Evolutionary conservation across 129 eudicot species (phyloP).

Genomic region (Oenanthe sinensis): DNA sequence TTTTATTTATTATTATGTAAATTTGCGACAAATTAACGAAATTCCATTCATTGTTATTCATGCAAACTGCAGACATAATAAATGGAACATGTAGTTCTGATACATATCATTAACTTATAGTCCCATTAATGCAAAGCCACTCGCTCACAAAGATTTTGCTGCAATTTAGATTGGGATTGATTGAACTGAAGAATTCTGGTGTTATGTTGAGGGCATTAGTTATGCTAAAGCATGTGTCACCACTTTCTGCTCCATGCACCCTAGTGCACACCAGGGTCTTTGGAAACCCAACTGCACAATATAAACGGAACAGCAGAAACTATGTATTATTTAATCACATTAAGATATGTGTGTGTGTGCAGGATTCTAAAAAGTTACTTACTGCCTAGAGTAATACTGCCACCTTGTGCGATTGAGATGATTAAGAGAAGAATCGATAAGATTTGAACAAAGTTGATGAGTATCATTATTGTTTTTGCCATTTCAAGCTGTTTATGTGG

Average conservation of each 20-base stretch:
- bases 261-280: not conserved
- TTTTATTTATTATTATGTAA: not conserved
- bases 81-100: not conserved
- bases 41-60: not conserved
- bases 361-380: conserved; percentile 1
- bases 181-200: not conserved
- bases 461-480: conserved; percentile 12
- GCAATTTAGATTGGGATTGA: conserved; percentile 11
- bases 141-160: not conserved
- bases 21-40: not conserved
- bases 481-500: conserved; percentile 2
- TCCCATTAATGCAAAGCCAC: conserved; percentile 7
- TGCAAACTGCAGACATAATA: not conserved
- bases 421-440: conserved; percentile 14
- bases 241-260: conserved; percentile 5
- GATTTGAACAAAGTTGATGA: conserved; percentile 13
- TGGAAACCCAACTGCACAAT: not conserved
- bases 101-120: not conserved
- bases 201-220: not conserved
- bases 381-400: not conserved
- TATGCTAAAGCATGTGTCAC: conserved; percentile 6
- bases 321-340: not conserved
- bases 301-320: not conserved
- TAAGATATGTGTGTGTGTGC: not conserved
- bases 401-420: conserved; percentile 20